Conservation (phyloP, 1,284 basidiomycete genomes). For the Microbotryum intermedium region DNA sequence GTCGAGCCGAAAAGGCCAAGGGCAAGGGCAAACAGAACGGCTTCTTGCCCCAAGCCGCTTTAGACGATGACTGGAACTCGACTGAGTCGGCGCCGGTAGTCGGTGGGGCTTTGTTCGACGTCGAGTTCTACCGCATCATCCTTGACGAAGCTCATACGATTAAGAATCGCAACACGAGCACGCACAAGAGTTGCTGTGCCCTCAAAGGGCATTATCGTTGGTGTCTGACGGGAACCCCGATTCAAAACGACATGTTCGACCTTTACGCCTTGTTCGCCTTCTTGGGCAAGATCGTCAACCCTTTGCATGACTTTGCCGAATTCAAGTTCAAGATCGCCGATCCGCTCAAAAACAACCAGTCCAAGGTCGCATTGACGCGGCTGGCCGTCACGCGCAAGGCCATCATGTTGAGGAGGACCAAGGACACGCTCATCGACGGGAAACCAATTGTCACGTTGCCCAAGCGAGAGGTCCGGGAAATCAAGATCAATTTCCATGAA, state of each 20-base stretch:
- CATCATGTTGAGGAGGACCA: slow-evolving; percentile 84
- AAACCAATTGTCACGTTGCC: slow-evolving; percentile 80
- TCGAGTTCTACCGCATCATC: slow-evolving; percentile 36
- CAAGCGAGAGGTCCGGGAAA: slow-evolving; percentile 58
- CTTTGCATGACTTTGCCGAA: slow-evolving; percentile 61
- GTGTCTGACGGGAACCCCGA: slow-evolving; percentile 42
- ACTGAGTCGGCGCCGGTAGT: slow-evolving; percentile 11
- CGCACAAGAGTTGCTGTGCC: slow-evolving; percentile 60
- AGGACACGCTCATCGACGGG: slow-evolving; percentile 67
- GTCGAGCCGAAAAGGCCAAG: slow-evolving; percentile 9
- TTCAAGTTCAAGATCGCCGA: slow-evolving; percentile 38
- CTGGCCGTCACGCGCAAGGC: slow-evolving; percentile 58
- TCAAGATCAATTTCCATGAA: slow-evolving; percentile 41
- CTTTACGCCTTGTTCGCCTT: slow-evolving; percentile 85
- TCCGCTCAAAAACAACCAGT: slow-evolving; percentile 28
- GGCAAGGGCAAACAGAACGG: not conserved
- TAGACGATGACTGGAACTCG: slow-evolving; percentile 13
- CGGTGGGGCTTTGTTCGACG: slow-evolving; percentile 61
- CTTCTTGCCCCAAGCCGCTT: not conserved
- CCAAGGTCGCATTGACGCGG: slow-evolving; percentile 17
- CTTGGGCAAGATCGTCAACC: slow-evolving; percentile 57
- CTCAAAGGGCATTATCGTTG: slow-evolving; percentile 64
- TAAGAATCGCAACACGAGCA: slow-evolving; percentile 70
- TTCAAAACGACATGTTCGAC: slow-evolving; percentile 81
- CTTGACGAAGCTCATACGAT: slow-evolving; percentile 91